Conservation (phyloP, 2,329 filamentous ascomycete species). For the Xylaria sp. region DNA sequence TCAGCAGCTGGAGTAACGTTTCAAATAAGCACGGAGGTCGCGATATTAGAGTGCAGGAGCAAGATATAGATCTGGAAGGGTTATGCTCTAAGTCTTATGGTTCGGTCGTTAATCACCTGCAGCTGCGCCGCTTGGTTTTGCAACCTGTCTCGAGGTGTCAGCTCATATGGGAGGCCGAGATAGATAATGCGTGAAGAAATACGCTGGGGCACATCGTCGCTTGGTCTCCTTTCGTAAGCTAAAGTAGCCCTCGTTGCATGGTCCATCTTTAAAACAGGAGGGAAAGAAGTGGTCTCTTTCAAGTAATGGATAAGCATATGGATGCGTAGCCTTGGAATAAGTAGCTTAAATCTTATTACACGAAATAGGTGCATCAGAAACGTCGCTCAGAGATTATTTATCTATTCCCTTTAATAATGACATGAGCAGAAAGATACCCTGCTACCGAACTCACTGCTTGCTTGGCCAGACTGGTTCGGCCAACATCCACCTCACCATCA, state of each 20-base stretch:
- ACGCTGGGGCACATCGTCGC: too few species aligned
- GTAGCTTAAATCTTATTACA: too few species aligned
- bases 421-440: neutral
- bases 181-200: neutral
- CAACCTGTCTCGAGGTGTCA: slow-evolving; percentile 1
- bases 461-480: slow-evolving; percentile 14
- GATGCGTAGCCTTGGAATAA: too few species aligned
- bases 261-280: too few species aligned
- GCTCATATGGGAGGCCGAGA: slow-evolving; percentile 6
- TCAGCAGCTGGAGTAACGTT: too few species aligned
- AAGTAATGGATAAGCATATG: too few species aligned
- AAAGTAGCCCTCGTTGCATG: too few species aligned
- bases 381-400: too few species aligned
- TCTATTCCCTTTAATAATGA: neutral
- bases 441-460: neutral
- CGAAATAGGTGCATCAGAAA: too few species aligned
- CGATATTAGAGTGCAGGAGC: neutral
- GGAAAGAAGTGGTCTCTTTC: too few species aligned
- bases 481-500: slow-evolving; percentile 10
- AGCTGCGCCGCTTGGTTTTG: slow-evolving; percentile 8
- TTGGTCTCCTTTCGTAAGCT: too few species aligned
- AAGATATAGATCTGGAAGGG: neutral
- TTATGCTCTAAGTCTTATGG: neutral
- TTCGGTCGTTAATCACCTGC: neutral
- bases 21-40: neutral